Base-by-base conservation (phyloP, 2,329 filamentous ascomycete genomes). In the Colletotrichum liaoningense region DNA sequence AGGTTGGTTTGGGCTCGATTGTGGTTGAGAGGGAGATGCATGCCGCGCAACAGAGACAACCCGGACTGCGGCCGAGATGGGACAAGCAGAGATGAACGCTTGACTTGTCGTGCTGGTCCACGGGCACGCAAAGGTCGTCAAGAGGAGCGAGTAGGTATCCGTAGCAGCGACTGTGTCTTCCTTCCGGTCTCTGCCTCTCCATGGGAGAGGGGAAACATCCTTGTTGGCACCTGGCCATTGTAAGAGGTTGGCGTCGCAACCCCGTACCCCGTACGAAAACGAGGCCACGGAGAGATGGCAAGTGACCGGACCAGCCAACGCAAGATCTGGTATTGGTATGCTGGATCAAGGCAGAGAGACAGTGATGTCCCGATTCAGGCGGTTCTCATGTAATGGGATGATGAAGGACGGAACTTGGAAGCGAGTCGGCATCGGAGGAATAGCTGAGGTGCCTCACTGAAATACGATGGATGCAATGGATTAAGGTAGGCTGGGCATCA, bases 11-110 rank as follows among this genome's bases (percentile, higher is more conserved):
- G 46, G 46, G 42, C 9, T 49, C 42, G 16, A 49, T 33, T 28
- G 62, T 54, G 62, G 62, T 54, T 64, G n/a, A 38, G 30, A 38
- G 11, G 16, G 19, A 55, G 49, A 26, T 55, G 55, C 67, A 59
- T 65, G 30, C 30, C 28, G 42, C 28, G 63, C 49, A 22, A 62
- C 26, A 28, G 28, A 16, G 42, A 54, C 65, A 59, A 38, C 28
- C 56, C 38, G 66, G 59, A 64, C 58, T 14, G 63, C 30, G 16
- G 24, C 52, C 52, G 33, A 65, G 63, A 65, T 16, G 26, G 52
- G 52, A 55, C 33, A 28, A 64, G 24, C 30, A 64, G 70, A 72
- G 54, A 69, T 22, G 59, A 69, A 69, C 59, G 49, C 28, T 33
- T 60, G 70, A 69, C 24, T 59, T 64, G 58, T 22, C 42, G 42